Conservation (phyloP, 495 filamentous ascomycete genomes). For the Daldinia loculata region DNA sequence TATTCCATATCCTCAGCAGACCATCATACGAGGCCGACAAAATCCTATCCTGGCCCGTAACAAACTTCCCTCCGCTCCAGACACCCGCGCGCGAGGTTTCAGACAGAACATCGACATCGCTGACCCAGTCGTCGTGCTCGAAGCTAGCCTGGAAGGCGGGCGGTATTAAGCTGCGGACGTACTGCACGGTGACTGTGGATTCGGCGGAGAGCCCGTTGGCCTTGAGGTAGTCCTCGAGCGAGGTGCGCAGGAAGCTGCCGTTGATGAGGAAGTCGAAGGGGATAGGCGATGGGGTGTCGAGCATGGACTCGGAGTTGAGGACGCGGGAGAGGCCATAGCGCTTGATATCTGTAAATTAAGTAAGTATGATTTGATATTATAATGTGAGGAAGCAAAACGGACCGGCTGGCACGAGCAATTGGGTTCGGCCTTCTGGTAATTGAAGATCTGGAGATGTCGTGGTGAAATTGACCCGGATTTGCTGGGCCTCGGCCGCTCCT, state of each 20-base stretch:
- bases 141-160: constrained; percentile 86
- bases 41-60: constrained; percentile 65
- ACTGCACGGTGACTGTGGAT: constrained; percentile 85
- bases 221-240: constrained; percentile 87
- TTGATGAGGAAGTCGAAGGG: constrained; percentile 97
- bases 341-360: constrained; percentile 67
- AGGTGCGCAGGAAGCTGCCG: constrained; percentile 86
- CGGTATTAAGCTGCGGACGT: constrained; percentile 88
- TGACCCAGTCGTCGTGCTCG: constrained; percentile 97
- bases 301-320: constrained; percentile 83
- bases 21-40: constrained; percentile 93
- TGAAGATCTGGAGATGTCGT: constrained; percentile 65
- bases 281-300: constrained; percentile 77
- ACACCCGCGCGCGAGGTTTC: constrained; percentile 66
- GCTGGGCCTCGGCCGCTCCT: constrained; percentile 43
- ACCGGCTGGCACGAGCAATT: constrained; percentile 63
- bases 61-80: constrained; percentile 58
- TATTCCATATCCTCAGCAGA: constrained; percentile 85
- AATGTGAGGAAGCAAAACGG: constrained; percentile 26
- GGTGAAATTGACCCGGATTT: constrained; percentile 66
- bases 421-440: constrained; percentile 62
- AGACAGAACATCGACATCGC: constrained; percentile 86
- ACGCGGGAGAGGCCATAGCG: constrained; percentile 91
- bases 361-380: constrained; percentile 13
- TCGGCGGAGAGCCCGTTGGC: constrained; percentile 87